Conservation (phyloP, 768 basidiomycete species). For the Suillus bovinus region DNA sequence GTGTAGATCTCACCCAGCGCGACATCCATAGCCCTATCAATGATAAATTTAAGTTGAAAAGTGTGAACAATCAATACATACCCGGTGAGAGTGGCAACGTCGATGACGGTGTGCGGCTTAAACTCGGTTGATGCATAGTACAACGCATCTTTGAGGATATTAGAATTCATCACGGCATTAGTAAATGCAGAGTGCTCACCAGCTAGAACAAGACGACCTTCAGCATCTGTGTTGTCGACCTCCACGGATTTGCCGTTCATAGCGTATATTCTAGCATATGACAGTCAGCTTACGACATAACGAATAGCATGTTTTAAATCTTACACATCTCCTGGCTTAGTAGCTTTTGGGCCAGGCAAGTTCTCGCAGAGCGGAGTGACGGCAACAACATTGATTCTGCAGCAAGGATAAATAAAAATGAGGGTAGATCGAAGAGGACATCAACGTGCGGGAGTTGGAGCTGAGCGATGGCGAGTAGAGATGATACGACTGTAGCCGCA, state of each 20-base stretch:
- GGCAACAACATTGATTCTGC: conserved; percentile 73
- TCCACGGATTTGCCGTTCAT: conserved; percentile 90
- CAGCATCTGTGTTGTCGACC: conserved; percentile 87
- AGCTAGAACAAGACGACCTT: conserved; percentile 75
- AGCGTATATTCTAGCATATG: conserved; percentile 47
- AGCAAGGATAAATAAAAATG: background rate
- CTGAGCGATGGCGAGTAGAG: conserved; percentile 78
- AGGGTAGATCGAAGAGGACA: background rate
- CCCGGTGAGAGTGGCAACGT: conserved; percentile 89
- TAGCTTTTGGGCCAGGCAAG: conserved; percentile 68
- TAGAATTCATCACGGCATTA: background rate
- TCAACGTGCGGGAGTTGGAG: conserved; percentile 70
- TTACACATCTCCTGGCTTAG: conserved; percentile 84
- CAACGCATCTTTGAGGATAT: conserved; percentile 59
- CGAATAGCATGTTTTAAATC: conserved; percentile 20
- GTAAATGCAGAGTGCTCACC: conserved; percentile 38
- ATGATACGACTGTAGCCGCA: conserved; percentile 74
- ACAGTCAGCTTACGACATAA: background rate
- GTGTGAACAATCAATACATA: conserved; percentile 27
- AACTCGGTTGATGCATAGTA: conserved; percentile 78
- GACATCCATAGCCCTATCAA: conserved; percentile 61
- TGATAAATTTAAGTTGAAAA: background rate
- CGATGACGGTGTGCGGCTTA: conserved; percentile 81
- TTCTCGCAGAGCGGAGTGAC: conserved; percentile 82
- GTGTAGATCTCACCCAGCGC: conserved; percentile 77